Conservation (phyloP, 2,329 filamentous ascomycete species). For the Lasiodiplodia gonubiensis region DNA sequence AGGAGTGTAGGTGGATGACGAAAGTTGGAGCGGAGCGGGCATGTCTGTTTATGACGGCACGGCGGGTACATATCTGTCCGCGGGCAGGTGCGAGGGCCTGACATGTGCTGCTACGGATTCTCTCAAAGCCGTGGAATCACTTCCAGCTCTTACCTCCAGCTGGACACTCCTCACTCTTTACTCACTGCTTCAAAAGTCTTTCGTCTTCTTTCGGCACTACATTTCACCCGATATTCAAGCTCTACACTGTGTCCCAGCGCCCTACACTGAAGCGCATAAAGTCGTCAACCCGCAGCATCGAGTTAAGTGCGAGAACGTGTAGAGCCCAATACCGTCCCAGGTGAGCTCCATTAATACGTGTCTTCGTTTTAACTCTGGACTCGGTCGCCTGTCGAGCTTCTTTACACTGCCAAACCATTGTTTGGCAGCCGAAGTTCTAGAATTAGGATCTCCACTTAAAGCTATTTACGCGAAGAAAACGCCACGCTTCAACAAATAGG, state of each 20-base stretch:
- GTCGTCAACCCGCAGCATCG: neutral
- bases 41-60: neutral
- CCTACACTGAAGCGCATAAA: neutral
- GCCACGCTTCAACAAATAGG: too few species aligned
- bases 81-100: neutral
- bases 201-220: neutral
- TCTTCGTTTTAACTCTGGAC: too few species aligned
- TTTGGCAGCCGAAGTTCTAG: too few species aligned
- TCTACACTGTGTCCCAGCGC: neutral
- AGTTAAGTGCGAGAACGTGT: too few species aligned
- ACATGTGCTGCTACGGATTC: neutral
- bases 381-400: too few species aligned
- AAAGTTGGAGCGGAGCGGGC: neutral
- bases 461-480: too few species aligned
- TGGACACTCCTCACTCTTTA: neutral
- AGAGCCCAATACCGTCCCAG: too few species aligned
- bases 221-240: neutral
- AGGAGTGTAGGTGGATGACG: neutral
- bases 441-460: too few species aligned
- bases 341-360: too few species aligned
- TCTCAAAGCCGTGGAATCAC: neutral
- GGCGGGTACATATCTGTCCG: neutral
- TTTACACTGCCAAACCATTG: too few species aligned
- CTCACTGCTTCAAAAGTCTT: neutral
- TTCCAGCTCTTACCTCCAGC: neutral